A percentile compares a stretch with the other conserved stretches of the same genome.
phyloP scores from a whole-genome alignment of 2,329 filamentous ascomycete genomes.

The Diaporthe sp. region DNA sequence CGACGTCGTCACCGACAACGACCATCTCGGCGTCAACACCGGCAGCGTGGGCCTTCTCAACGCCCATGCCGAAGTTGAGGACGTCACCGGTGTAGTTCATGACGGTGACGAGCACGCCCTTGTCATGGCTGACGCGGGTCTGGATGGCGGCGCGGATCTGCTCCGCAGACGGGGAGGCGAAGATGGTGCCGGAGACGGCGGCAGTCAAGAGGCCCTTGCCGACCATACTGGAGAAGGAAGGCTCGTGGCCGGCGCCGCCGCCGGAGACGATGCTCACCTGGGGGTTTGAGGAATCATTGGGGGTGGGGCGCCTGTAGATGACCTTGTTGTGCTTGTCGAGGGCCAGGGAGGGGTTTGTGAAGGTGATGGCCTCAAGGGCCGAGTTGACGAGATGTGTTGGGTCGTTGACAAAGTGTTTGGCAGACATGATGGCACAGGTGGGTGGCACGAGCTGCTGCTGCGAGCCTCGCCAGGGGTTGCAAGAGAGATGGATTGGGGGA shows the following conservation, averaged over 20 bases:
- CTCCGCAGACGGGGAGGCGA: conserved; percentile 80
- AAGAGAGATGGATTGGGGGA: background rate
- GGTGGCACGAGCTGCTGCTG: conserved; percentile 3
- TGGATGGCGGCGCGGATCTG: conserved; percentile 85
- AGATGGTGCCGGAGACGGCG: conserved; percentile 87
- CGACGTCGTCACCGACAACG: conserved; percentile 91
- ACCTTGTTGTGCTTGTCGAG: conserved; percentile 87
- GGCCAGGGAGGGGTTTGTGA: conserved; percentile 86
- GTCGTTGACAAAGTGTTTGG: conserved; percentile 92
- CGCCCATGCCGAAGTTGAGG: conserved; percentile 92
- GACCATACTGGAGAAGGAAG: conserved; percentile 88
- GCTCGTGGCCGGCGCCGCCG: conserved; percentile 92
- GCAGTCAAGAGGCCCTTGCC: conserved; percentile 84
- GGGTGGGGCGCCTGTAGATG: conserved; percentile 77
- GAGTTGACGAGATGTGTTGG: conserved; percentile 82
- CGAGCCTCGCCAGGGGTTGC: background rate
- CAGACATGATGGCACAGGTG: conserved; percentile 12
- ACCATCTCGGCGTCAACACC: conserved; percentile 88
- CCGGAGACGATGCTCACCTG: conserved; percentile 89
- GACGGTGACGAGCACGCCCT: conserved; percentile 88
- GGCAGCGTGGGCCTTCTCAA: conserved; percentile 89
- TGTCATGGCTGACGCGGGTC: conserved; percentile 71
- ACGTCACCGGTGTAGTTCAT: conserved; percentile 97
- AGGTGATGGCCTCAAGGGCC: conserved; percentile 81
- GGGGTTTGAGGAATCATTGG: conserved; percentile 57